A percentile compares a stretch with the other conserved stretches of the same genome.
Evolutionary conservation across 345 rosid genomes (phyloP).

Genomic region (Aquilaria malaccensis): DNA sequence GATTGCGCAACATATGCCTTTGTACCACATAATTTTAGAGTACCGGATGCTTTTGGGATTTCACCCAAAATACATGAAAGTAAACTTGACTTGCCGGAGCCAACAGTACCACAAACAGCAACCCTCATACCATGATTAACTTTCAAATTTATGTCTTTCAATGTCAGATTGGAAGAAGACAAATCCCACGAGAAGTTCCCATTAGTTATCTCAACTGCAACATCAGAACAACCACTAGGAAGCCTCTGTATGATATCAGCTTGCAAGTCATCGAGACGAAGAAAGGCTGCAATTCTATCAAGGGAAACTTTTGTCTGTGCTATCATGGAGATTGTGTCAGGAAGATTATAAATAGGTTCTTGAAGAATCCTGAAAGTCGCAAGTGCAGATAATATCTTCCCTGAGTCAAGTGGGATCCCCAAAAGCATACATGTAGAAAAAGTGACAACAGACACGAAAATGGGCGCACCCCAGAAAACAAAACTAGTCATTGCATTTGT

Average conservation of each 20-base stretch:
- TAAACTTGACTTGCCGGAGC: slow-evolving; percentile 70
- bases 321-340: slow-evolving; percentile 44
- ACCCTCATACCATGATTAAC: slow-evolving; percentile 47
- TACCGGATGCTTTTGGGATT: slow-evolving; percentile 49
- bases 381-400: slow-evolving; percentile 54
- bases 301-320: slow-evolving; percentile 61
- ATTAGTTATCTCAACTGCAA: slow-evolving; percentile 28
- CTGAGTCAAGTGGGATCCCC: slow-evolving; percentile 40
- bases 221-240: slow-evolving; percentile 22
- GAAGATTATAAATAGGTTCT: slow-evolving; percentile 42
- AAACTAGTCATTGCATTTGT: slow-evolving; percentile 19
- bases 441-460: slow-evolving; percentile 37
- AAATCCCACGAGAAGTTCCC: slow-evolving; percentile 59
- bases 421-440: slow-evolving; percentile 47
- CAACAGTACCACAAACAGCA: slow-evolving; percentile 69
- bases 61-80: slow-evolving; percentile 65
- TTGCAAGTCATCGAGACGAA: slow-evolving; percentile 52
- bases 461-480: slow-evolving; percentile 48
- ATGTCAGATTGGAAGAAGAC: slow-evolving; percentile 24
- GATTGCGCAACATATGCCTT: slow-evolving; percentile 70
- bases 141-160: slow-evolving; percentile 40
- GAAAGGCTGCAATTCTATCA: slow-evolving; percentile 46
- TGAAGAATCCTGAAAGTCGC: slow-evolving; percentile 53
- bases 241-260: slow-evolving; percentile 23
- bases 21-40: slow-evolving; percentile 42